phyloP scores from a whole-genome alignment of 129 eudicot species.

The Tanacetum coccineum region DNA sequence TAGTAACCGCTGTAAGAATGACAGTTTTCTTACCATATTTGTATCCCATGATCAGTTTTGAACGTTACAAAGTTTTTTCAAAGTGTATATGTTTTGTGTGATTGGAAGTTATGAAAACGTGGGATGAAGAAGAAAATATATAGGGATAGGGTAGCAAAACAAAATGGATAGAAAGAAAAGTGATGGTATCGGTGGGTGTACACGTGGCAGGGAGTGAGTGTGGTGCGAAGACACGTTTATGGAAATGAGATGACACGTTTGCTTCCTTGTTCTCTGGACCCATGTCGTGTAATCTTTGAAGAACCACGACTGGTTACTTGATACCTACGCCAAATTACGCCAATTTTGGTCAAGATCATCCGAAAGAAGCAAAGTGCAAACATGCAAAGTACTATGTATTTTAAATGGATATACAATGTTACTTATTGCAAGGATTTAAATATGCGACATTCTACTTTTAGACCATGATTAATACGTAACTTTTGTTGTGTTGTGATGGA shows the following conservation, averaged over 20 bases:
- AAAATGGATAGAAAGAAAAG: not conserved
- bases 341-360: not conserved
- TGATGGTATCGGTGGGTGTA: constrained; percentile 10
- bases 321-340: constrained; percentile 1
- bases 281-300: not conserved
- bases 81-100: not conserved
- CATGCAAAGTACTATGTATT: no score
- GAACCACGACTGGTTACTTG: constrained; percentile 4
- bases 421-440: no score
- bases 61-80: not conserved
- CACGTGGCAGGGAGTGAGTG: constrained; percentile 8
- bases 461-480: no score
- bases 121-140: not conserved
- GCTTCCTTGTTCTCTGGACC: constrained; percentile 8
- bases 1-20: constrained; percentile 1
- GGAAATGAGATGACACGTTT: constrained; percentile 14
- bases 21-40: constrained; percentile 1
- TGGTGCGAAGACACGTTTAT: constrained; percentile 17
- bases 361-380: not conserved
- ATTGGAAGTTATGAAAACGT: not conserved
- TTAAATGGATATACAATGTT: no score
- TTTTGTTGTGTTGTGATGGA: no score
- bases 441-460: no score
- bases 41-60: not conserved
- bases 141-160: not conserved